Evolutionary conservation across 805 yeast species (phyloP).

Genomic region (Starmerella roubikii): DNA sequence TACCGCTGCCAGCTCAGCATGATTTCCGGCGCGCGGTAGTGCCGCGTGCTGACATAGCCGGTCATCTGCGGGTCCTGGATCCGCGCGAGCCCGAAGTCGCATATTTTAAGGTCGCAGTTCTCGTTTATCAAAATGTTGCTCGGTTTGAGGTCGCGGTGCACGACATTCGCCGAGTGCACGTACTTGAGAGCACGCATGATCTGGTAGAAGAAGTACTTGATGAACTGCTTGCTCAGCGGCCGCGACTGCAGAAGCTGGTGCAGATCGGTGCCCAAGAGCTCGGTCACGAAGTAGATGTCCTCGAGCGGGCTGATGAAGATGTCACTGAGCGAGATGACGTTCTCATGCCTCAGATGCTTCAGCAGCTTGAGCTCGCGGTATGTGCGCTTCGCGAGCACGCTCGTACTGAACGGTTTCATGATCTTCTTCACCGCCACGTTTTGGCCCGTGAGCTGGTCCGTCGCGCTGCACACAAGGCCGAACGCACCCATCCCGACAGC

Average conservation of each 20-base stretch:
- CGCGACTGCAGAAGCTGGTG: conserved; percentile 83
- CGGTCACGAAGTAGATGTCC: conserved; percentile 91
- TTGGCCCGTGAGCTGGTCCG: conserved; percentile 77
- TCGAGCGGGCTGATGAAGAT: conserved; percentile 89
- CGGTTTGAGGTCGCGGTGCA: conserved; percentile 81
- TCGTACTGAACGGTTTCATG: conserved; percentile 92
- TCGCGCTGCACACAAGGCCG: conserved; percentile 93
- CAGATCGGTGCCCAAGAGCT: conserved; percentile 89
- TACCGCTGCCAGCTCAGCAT: conserved; percentile 98
- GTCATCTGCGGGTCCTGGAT: conserved; percentile 99
- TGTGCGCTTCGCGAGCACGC: conserved; percentile 91
- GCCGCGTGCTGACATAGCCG: conserved; percentile 90
- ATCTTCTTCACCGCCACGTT: conserved; percentile 95
- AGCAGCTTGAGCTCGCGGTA: conserved; percentile 87
- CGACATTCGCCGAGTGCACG: conserved; percentile 85
- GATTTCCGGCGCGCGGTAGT: conserved; percentile 95
- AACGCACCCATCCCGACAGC: conserved; percentile 99
- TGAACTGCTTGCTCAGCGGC: conserved; percentile 90
- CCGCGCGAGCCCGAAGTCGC: conserved; percentile 91
- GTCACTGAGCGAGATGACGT: conserved; percentile 82
- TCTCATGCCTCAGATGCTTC: conserved; percentile 89
- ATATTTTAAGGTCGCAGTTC: conserved; percentile 79
- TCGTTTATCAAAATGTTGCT: conserved; percentile 69
- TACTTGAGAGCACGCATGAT: conserved; percentile 76
- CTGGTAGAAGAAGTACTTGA: conserved; percentile 92